Evolutionary conservation across 2,329 filamentous ascomycete genomes (phyloP), one percentile per base, ranked within the genome.

Genomic region (Apiospora kogelbergensis): DNA sequence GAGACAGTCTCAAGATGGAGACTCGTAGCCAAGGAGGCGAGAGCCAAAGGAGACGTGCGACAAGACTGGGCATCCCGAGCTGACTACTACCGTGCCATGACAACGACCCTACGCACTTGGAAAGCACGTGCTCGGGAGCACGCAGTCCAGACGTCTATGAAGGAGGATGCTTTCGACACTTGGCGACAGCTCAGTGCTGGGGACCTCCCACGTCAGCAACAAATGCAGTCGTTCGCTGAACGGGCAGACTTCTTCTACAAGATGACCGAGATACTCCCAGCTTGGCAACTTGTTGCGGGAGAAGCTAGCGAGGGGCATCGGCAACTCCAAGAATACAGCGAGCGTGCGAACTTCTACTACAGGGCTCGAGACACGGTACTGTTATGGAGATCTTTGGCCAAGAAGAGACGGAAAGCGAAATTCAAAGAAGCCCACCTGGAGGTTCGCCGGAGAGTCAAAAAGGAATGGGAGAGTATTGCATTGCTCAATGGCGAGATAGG

Each of bases 371-470:
- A 71, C 20, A 73, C 74, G 0, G 42, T 78, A 17, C 24, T 71
- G 20, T 48, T 70, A 11, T 79, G 77, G 77, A 71, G 72, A 48
- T 66, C 73, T 1, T 45, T 67, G 26, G 71, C 77, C 2, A 77
- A 76, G 64, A 66, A 76, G 69, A 76, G 67, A 63, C 76, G 76
- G n/a, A 79, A 76, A 68, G 69, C 74, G 44, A 76, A 72, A 48
- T 69, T 79, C 17, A 77, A 72, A 65, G 76, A 78, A 37, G 76
- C 77, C 9, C 74, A 79, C 70, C 65, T 78, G 46, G 77, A 78
- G 70, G 76, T 76, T 20, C 77, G 77, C 26, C 77, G 77, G 17
- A 70, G 74, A 66, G 77, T 79, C 30, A 79, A 78, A 72, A 78
- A 68, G 73, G 73, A 4, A 78, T 78, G 76, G 77, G 77, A 11